A percentile compares a stretch with the other conserved stretches of the same genome.
phyloP scores from a whole-genome alignment of 148 eudicot species.

The Cornus controversa region DNA sequence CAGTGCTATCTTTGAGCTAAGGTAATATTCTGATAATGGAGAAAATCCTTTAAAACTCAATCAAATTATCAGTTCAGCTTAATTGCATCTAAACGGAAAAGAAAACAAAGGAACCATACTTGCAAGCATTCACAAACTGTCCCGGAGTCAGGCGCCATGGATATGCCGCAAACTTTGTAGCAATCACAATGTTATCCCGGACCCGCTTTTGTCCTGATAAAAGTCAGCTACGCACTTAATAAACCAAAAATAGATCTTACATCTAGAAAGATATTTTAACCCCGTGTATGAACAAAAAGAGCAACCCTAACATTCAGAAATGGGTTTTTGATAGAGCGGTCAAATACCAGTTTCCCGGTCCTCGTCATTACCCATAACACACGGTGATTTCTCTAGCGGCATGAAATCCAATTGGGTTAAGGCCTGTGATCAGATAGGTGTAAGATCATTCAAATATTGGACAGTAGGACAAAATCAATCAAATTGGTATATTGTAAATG shows the following conservation, averaged over 20 bases:
- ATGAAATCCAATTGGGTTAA: not conserved
- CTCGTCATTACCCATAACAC: not conserved
- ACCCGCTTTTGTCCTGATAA: conserved; percentile 55
- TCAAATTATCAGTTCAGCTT: not conserved
- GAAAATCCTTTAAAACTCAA: not conserved
- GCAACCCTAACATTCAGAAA: not conserved
- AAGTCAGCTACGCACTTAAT: conserved; percentile 4
- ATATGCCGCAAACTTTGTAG: conserved; percentile 96
- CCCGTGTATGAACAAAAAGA: not conserved
- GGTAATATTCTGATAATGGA: not conserved
- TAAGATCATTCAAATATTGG: too few relatives aligned
- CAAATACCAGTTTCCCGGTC: not conserved
- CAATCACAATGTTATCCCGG: conserved; percentile 64
- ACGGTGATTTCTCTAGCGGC: not conserved
- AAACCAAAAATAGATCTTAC: not conserved
- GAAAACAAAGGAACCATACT: conserved; percentile 37
- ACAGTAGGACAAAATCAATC: too few relatives aligned
- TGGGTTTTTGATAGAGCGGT: not conserved
- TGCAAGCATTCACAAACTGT: conserved; percentile 93
- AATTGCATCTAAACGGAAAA: not conserved
- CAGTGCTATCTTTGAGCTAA: not conserved
- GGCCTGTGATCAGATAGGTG: too few relatives aligned
- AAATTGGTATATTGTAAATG: too few relatives aligned
- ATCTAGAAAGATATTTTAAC: not conserved
- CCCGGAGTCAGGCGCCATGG: conserved; percentile 98